phyloP scores from a whole-genome alignment of 2,329 filamentous ascomycete genomes.

The Lithohypha guttulata region DNA sequence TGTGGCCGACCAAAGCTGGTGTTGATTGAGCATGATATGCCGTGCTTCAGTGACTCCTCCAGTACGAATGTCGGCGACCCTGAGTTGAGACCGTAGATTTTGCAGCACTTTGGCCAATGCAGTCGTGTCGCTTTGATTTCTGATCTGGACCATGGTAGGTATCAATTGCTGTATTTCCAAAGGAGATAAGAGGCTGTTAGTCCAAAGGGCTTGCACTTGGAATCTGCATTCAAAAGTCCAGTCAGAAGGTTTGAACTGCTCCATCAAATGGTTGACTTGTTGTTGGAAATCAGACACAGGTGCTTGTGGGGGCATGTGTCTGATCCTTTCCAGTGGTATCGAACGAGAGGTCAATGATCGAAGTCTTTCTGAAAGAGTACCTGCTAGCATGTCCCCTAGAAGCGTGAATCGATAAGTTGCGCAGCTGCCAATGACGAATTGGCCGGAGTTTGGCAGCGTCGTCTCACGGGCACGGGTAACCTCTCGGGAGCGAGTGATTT shows the following conservation, averaged over 20 bases:
- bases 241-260: constrained; percentile 25
- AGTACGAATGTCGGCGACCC: constrained; percentile 21
- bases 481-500: constrained; percentile 24
- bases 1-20: constrained; percentile 1
- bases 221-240: constrained; percentile 48
- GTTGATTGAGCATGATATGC: constrained; percentile 16
- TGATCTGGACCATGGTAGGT: constrained; percentile 39
- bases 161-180: constrained; percentile 35
- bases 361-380: constrained; percentile 16
- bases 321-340: constrained; percentile 22
- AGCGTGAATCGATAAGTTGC: constrained; percentile 41
- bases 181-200: constrained; percentile 3
- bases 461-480: constrained; percentile 20
- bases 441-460: not conserved
- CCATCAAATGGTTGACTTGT: constrained; percentile 21
- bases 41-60: constrained; percentile 15
- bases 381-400: constrained; percentile 21
- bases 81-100: constrained; percentile 31
- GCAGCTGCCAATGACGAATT: constrained; percentile 34
- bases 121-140: constrained; percentile 34
- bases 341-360: constrained; percentile 22
- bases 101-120: constrained; percentile 27
- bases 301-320: constrained; percentile 11
- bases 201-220: constrained; percentile 41
- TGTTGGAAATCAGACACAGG: constrained; percentile 9